Evolutionary conservation across 495 filamentous ascomycete species (phyloP).

Genomic region (Aspergillus campestris): DNA sequence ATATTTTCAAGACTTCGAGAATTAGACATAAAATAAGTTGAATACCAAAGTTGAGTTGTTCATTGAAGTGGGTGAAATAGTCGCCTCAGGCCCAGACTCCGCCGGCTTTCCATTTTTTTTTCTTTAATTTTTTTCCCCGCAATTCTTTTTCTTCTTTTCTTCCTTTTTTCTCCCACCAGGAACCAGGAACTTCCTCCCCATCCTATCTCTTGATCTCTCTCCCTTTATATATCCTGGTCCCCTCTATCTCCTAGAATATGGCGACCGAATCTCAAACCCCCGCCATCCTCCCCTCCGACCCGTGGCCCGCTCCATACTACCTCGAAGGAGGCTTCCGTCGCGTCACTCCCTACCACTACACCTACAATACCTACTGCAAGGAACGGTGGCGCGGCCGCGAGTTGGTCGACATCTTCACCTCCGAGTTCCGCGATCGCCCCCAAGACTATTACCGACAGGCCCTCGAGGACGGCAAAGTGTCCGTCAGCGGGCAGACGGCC

Average conservation of each 20-base stretch:
- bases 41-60: neutral
- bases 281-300: constrained; percentile 36
- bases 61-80: neutral
- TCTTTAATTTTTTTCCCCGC: neutral
- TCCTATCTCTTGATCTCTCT: neutral
- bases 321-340: constrained; percentile 70
- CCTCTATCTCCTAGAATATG: constrained; percentile 26
- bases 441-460: constrained; percentile 83
- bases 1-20: no score
- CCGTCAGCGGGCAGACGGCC: constrained; percentile 60
- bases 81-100: no score
- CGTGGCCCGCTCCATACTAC: constrained; percentile 46
- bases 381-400: constrained; percentile 74
- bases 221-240: neutral
- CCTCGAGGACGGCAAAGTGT: constrained; percentile 66
- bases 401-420: constrained; percentile 71
- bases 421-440: constrained; percentile 81
- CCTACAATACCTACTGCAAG: constrained; percentile 88
- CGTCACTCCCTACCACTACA: constrained; percentile 75
- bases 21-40: no score
- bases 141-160: constrained; percentile 3
- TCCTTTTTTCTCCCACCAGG: neutral
- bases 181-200: neutral
- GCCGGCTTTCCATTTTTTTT: neutral
- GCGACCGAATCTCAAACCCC: constrained; percentile 53